Evolutionary conservation across 2,329 filamentous ascomycete genomes (phyloP).

Genomic region (Fusarium torulosum): DNA sequence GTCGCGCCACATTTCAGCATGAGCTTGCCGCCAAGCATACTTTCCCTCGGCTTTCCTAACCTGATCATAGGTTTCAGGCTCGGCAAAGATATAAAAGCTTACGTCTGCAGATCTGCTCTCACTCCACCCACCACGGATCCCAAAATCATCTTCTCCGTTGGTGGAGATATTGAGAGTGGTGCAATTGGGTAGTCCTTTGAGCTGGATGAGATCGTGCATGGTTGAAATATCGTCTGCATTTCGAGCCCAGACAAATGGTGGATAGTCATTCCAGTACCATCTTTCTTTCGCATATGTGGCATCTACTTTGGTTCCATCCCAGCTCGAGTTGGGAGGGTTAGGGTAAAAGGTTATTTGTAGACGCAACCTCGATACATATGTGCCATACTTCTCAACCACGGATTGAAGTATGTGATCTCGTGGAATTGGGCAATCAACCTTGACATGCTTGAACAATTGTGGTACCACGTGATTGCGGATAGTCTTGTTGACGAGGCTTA

Average conservation of each 20-base stretch:
- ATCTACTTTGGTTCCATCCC: neutral
- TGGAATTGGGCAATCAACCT: conserved; percentile 6
- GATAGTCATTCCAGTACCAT: neutral
- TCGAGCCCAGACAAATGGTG: conserved; percentile 17
- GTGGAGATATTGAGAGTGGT: neutral
- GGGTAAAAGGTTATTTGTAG: conserved; percentile 11
- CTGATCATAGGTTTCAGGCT: conserved; percentile 1
- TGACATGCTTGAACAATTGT: conserved; percentile 6
- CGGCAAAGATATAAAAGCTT: neutral
- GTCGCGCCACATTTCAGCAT: conserved; percentile 16
- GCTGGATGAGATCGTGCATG: conserved; percentile 7
- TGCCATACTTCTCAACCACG: conserved; percentile 1
- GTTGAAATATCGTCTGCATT: neutral
- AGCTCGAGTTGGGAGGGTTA: neutral
- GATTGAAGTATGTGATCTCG: conserved; percentile 1
- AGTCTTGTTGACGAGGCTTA: conserved; percentile 1
- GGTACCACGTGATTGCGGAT: neutral
- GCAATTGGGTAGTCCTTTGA: conserved; percentile 9
- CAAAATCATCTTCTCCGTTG: neutral
- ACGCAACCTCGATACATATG: neutral
- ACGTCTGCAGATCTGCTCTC: neutral
- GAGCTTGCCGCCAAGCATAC: conserved; percentile 16
- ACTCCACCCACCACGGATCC: neutral
- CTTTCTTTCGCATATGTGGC: neutral
- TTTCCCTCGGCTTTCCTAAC: conserved; percentile 5